Conservation (phyloP, 345 rosid species). For the Citrus cavaleriei region DNA sequence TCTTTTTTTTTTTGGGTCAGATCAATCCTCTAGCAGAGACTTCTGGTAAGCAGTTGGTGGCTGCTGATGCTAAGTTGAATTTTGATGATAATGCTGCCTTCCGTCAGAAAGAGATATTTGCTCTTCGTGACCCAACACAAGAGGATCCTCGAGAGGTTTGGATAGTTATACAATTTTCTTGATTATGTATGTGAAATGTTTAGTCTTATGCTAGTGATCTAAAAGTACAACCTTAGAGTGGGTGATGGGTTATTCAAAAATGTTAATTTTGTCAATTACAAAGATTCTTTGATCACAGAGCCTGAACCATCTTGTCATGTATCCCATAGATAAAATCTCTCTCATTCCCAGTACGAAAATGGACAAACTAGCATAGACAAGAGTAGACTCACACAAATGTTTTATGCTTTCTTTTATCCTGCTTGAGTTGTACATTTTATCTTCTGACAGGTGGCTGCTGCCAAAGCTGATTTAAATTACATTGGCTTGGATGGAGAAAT, state of each 20-base stretch:
- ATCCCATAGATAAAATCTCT: background rate
- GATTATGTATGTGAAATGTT: background rate
- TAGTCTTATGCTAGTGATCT: background rate
- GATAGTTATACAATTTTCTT: background rate
- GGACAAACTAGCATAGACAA: background rate
- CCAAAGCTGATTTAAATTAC: slow-evolving; percentile 94
- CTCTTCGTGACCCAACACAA: slow-evolving; percentile 89
- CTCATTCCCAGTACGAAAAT: background rate
- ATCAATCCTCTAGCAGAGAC: slow-evolving; percentile 98
- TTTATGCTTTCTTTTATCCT: background rate
- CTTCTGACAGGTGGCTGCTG: slow-evolving; percentile 76
- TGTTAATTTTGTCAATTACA: background rate
- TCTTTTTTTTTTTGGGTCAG: slow-evolving; percentile 31
- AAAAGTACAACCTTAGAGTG: background rate
- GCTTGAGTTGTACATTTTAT: slow-evolving; percentile 2
- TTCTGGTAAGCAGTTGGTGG: slow-evolving; percentile 75
- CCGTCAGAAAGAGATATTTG: slow-evolving; percentile 78
- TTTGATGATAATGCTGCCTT: slow-evolving; percentile 98
- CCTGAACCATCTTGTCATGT: background rate
- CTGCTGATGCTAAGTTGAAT: slow-evolving; percentile 99
- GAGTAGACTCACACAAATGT: background rate
- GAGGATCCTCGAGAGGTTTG: slow-evolving; percentile 98
- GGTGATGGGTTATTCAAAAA: background rate
- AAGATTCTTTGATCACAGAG: background rate
- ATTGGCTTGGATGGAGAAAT: slow-evolving; percentile 99